These are phyloP conservation scores for Zygoascus hellenicus DNA, from an alignment of 1,139 yeast genomes.

Conservation along the genomic window DNA sequence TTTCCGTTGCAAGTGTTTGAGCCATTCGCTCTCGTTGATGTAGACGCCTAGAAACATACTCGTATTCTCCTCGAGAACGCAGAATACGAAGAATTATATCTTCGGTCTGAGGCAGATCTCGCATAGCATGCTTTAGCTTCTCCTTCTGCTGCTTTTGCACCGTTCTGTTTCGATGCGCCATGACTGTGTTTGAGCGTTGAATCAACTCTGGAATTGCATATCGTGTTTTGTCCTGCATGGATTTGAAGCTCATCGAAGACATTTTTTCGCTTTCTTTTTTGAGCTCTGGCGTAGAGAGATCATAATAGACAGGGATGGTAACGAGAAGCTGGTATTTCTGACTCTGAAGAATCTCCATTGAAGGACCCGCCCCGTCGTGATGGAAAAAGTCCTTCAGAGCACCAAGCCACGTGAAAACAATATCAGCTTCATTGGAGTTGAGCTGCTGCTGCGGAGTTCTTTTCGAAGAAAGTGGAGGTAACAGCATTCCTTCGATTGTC, in stretches of 20 bases:
- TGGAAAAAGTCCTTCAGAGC: slow-evolving; percentile 67
- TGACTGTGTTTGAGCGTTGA: slow-evolving; percentile 59
- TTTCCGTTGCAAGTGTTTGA: slow-evolving; percentile 59
- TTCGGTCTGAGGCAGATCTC: slow-evolving; percentile 56
- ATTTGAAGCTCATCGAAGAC: slow-evolving; percentile 28
- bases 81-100: slow-evolving; percentile 63
- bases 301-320: slow-evolving; percentile 63
- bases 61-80: slow-evolving; percentile 39
- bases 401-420: slow-evolving; percentile 67
- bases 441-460: slow-evolving; percentile 46
- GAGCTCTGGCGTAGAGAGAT: slow-evolving; percentile 46
- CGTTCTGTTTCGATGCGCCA: slow-evolving; percentile 65
- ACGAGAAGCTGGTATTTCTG: slow-evolving; percentile 60
- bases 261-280: slow-evolving; percentile 56
- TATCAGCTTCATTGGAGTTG: slow-evolving; percentile 57
- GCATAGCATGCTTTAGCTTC: slow-evolving; percentile 47
- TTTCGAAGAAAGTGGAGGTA: slow-evolving; percentile 64
- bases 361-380: slow-evolving; percentile 79
- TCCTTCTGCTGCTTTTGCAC: slow-evolving; percentile 50
- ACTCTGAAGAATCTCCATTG: slow-evolving; percentile 57
- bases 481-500: slow-evolving; percentile 59
- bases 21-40: slow-evolving; percentile 59
- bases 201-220: slow-evolving; percentile 48
- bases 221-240: slow-evolving; percentile 25
- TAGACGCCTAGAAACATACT: slow-evolving; percentile 49